These are phyloP conservation scores for Suillus spraguei DNA, from an alignment of 768 basidiomycete genomes.

Conservation along the genomic window DNA sequence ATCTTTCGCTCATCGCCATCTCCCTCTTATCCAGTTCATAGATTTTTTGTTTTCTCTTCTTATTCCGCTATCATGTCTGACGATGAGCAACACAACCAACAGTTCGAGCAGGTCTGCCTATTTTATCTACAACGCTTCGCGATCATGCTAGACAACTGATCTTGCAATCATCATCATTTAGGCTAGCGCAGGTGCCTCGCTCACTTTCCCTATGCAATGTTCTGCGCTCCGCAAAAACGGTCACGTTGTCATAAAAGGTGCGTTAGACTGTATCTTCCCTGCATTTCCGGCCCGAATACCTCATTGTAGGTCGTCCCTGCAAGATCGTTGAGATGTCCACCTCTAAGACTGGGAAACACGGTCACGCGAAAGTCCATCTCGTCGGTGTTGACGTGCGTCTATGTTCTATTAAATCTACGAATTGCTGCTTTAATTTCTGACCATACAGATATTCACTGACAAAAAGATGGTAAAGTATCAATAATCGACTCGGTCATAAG, in stretches of 20 bases:
- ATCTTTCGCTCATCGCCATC: slow-evolving; percentile 17
- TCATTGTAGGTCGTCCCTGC: slow-evolving; percentile 78
- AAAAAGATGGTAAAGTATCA: slow-evolving; percentile 83
- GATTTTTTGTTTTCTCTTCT: slow-evolving; percentile 23
- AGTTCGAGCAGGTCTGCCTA: slow-evolving; percentile 74
- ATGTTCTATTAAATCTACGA: slow-evolving; percentile 5
- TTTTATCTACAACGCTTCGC: slow-evolving; percentile 11
- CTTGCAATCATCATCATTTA: slow-evolving; percentile 32
- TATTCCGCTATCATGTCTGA: slow-evolving; percentile 69
- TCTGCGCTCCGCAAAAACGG: slow-evolving; percentile 94
- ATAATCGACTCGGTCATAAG: slow-evolving; percentile 7
- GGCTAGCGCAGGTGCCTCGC: slow-evolving; percentile 75
- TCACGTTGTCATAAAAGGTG: slow-evolving; percentile 95
- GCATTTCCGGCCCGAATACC: slow-evolving; percentile 10
- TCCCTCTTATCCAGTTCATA: slow-evolving; percentile 31
- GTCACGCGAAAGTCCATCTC: slow-evolving; percentile 99
- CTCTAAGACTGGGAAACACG: slow-evolving; percentile 99
- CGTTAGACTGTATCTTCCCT: not conserved
- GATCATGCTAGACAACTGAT: slow-evolving; percentile 20
- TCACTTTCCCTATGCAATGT: slow-evolving; percentile 90
- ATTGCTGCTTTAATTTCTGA: slow-evolving; percentile 18
- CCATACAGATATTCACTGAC: slow-evolving; percentile 89
- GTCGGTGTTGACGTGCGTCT: slow-evolving; percentile 90
- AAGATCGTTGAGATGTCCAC: slow-evolving; percentile 99
- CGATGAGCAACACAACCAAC: slow-evolving; percentile 86